A percentile compares a stretch with the other conserved stretches of the same genome.
These are phyloP conservation scores for Verticillium nonalfalfae DNA, from an alignment of 2,329 filamentous ascomycete genomes.

Conservation along the genomic window DNA sequence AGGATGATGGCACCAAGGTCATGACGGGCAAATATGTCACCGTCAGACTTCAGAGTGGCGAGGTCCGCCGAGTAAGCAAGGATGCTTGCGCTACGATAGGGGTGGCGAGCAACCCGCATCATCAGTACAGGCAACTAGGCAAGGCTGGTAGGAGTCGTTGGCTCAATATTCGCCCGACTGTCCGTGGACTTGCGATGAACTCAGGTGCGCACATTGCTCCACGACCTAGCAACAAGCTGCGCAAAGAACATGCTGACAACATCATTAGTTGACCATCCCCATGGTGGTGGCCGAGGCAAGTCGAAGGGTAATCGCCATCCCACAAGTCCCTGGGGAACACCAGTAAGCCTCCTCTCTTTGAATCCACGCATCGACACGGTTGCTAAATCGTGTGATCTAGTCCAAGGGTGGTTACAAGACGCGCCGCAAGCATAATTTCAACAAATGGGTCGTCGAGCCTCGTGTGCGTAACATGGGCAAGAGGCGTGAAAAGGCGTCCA, in stretches of 20 bases:
- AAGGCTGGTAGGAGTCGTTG: slow-evolving; percentile 92
- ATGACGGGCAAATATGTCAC: slow-evolving; percentile 74
- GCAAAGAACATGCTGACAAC: slow-evolving; percentile 2
- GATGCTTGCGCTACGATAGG: slow-evolving; percentile 94
- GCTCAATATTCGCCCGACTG: slow-evolving; percentile 90
- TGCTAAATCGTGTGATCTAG: slow-evolving; percentile 22
- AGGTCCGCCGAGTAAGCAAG: slow-evolving; percentile 81
- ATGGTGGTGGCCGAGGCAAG: slow-evolving; percentile 98
- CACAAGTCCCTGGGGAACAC: slow-evolving; percentile 92
- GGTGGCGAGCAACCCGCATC: slow-evolving; percentile 86
- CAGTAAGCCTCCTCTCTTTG: slow-evolving; percentile 53
- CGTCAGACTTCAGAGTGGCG: slow-evolving; percentile 84
- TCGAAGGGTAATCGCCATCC: slow-evolving; percentile 97
- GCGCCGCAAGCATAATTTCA: slow-evolving; percentile 78
- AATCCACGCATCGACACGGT: not conserved
- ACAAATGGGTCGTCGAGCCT: slow-evolving; percentile 83
- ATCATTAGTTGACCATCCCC: slow-evolving; percentile 78
- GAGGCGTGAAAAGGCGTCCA: slow-evolving; percentile 59
- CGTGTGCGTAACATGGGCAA: slow-evolving; percentile 88
- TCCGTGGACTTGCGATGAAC: slow-evolving; percentile 98
- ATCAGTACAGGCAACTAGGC: slow-evolving; percentile 84
- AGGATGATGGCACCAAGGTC: slow-evolving; percentile 50
- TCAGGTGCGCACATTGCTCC: slow-evolving; percentile 55
- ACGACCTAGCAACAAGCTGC: too few relatives aligned
- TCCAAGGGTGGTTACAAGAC: slow-evolving; percentile 91